Conservation (phyloP, 1,139 yeast species). For the Candida buenavistaensis region DNA sequence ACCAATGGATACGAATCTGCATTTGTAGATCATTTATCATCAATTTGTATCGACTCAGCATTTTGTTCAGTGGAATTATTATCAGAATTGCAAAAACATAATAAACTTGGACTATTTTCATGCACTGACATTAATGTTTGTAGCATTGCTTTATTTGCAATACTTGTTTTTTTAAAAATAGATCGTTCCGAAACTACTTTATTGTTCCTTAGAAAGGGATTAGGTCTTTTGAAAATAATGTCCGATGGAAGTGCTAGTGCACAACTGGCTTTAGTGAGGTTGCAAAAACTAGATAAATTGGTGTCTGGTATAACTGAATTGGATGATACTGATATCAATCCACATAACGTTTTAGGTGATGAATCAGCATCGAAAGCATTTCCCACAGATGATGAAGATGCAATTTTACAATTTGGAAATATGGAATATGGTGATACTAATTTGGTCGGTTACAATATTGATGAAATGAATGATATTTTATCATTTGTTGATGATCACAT, state of each 20-base stretch:
- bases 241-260: conserved; percentile 21
- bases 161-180: conserved; percentile 18
- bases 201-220: conserved; percentile 18
- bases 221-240: conserved; percentile 16
- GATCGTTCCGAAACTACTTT: conserved; percentile 18
- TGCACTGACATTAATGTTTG: conserved; percentile 20
- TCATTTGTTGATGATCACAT: too few species aligned
- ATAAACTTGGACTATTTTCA: conserved; percentile 19
- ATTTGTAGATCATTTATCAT: conserved; percentile 19
- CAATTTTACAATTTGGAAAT: conserved; percentile 9
- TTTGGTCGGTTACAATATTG: too few species aligned
- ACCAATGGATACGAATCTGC: conserved; percentile 14
- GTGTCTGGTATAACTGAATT: conserved; percentile 13
- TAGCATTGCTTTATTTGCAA: conserved; percentile 18
- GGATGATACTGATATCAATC: conserved; percentile 12
- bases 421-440: conserved; percentile 5
- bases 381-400: conserved; percentile 8
- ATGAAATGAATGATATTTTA: too few species aligned
- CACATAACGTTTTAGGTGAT: conserved; percentile 10
- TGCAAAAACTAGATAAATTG: conserved; percentile 11
- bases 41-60: conserved; percentile 21
- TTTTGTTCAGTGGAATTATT: conserved; percentile 18
- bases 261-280: conserved; percentile 11
- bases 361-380: conserved; percentile 13
- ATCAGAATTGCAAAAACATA: conserved; percentile 16